phyloP scores from a whole-genome alignment of 257 asterid species.

The Solanum appendiculatum region DNA sequence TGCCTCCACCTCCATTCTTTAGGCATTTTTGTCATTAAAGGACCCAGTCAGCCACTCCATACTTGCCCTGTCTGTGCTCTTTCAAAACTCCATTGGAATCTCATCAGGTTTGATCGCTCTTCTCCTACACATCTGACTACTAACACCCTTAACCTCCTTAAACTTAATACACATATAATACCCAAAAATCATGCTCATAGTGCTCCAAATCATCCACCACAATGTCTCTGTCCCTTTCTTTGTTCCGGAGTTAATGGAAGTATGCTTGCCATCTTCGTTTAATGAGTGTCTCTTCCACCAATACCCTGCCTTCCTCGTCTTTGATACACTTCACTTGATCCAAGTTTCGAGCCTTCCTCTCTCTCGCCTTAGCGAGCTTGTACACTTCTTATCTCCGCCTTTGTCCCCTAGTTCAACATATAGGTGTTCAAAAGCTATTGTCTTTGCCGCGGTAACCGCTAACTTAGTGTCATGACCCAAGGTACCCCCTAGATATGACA shows the following conservation, averaged over 20 bases:
- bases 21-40: background rate
- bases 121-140: background rate
- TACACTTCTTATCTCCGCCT: background rate
- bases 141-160: background rate
- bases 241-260: background rate
- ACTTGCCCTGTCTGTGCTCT: background rate
- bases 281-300: background rate
- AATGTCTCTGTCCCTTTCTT: background rate
- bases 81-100: background rate
- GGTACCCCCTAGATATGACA: too few relatives aligned
- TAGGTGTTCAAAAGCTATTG: background rate
- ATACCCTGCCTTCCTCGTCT: background rate
- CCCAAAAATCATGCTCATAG: background rate
- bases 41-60: background rate
- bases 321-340: background rate
- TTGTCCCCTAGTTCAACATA: background rate
- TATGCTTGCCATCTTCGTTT: background rate
- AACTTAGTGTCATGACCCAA: too few relatives aligned
- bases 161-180: background rate
- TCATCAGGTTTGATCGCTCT: background rate
- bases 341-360: background rate
- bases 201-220: background rate
- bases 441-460: background rate
- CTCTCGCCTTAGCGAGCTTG: background rate
- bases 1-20: background rate